A percentile compares a stretch with the other conserved stretches of the same genome.
These are phyloP conservation scores for Ophiorrhiza pumila DNA, from an alignment of 257 asterid genomes.

Conservation along the genomic window DNA sequence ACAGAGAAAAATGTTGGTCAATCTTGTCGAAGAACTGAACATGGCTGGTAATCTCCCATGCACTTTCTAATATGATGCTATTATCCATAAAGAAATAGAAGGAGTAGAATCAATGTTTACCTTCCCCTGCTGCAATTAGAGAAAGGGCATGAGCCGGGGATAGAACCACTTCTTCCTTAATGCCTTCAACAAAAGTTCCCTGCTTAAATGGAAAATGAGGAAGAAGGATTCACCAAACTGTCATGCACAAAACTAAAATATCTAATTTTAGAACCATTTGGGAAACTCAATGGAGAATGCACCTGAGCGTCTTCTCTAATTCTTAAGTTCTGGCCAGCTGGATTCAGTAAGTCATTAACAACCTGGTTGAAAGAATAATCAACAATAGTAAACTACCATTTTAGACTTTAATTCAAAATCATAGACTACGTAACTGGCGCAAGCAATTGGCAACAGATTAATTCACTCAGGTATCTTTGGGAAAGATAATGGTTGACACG, in stretches of 20 bases:
- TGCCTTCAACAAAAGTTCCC: constrained; percentile 98
- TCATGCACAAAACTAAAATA: neutral
- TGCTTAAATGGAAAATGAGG: constrained; percentile 26
- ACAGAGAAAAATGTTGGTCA: neutral
- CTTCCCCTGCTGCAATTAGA: constrained; percentile 99
- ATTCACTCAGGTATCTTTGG: neutral
- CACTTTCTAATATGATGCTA: neutral
- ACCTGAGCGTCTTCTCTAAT: constrained; percentile 97
- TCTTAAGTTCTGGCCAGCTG: constrained; percentile 97
- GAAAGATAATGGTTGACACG: neutral
- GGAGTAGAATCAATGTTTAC: constrained; percentile 29
- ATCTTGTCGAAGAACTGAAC: neutral
- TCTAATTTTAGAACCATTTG: neutral
- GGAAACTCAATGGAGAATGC: constrained; percentile 18
- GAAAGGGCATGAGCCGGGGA: constrained; percentile 99
- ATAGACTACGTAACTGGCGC: constrained; percentile 5
- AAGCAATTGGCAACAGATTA: neutral
- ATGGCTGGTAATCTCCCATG: neutral
- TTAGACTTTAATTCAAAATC: constrained; percentile 6
- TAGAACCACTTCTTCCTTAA: constrained; percentile 92
- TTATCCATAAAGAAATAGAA: neutral
- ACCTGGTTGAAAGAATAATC: constrained; percentile 55
- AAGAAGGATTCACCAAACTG: neutral
- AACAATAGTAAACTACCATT: constrained; percentile 9
- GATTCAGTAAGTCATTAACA: constrained; percentile 94